Evolutionary conservation across 441 rosid genomes (phyloP).

Genomic region (Brassica balearica): DNA sequence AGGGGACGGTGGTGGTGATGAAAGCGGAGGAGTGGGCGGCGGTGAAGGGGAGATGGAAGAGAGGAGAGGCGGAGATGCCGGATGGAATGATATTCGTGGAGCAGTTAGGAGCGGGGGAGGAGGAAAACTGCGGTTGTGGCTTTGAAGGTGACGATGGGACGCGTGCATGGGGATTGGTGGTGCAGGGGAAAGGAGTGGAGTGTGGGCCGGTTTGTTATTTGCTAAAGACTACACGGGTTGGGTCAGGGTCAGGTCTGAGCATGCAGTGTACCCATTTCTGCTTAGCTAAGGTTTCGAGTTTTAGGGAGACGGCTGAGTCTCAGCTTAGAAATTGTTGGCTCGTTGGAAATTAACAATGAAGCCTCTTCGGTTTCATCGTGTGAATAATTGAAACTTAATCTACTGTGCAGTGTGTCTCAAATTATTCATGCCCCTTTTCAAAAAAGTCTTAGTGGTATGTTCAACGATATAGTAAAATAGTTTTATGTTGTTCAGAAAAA

Average conservation of each 20-base stretch:
- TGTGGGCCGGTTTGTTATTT: constrained; percentile 66
- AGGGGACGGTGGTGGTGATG: constrained; percentile 61
- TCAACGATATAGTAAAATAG: no score
- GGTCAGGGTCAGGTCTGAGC: constrained; percentile 49
- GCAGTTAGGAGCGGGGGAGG: constrained; percentile 45
- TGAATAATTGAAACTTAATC: not conserved
- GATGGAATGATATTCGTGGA: constrained; percentile 74
- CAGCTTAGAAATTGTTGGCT: constrained; percentile 69
- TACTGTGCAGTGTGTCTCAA: no score
- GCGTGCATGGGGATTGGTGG: constrained; percentile 78
- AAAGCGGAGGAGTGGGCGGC: constrained; percentile 61
- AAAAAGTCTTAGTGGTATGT: no score
- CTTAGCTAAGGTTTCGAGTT: constrained; percentile 62
- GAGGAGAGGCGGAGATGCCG: constrained; percentile 53
- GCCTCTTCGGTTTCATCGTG: not conserved
- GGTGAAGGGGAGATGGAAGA: constrained; percentile 55
- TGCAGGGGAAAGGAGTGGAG: constrained; percentile 62
- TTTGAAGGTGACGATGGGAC: constrained; percentile 42
- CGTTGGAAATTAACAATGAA: constrained; percentile 34
- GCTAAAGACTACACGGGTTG: constrained; percentile 68
- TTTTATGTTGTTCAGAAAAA: no score
- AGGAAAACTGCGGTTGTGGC: constrained; percentile 35
- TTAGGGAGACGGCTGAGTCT: constrained; percentile 50
- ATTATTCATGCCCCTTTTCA: no score
- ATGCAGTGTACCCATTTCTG: constrained; percentile 63